Base-by-base conservation (phyloP, 2,329 filamentous ascomycete species). In the Apiospora koreana region DNA sequence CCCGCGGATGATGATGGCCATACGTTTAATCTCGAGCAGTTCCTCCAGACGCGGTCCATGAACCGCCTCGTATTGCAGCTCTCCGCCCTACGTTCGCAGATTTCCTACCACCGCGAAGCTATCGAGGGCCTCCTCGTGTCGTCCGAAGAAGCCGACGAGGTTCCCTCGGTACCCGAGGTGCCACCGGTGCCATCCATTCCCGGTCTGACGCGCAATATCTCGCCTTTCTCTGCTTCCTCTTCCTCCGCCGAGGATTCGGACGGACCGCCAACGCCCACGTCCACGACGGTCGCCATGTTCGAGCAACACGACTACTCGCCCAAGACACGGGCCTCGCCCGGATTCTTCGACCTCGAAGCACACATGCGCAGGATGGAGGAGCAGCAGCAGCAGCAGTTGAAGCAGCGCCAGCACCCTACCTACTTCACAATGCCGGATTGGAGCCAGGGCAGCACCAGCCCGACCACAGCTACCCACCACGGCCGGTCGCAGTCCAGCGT, bases 11-110 rank as follows among this genome's bases (percentile, higher is more conserved):
- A 42, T 3, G 50, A 43, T 31, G 35, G n/a, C 9, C 28, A 58
- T 68, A 74, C 31, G 67, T 75, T 74, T 25, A 79, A 83, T 68
- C 77, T 79, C 0, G 75, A 77, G 23, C 64, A 76, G 38, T 85
- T 84, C 75, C 78, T 83, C 23, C 79, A 83, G 58, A 81, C 80
- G 21, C 80, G 81, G 28, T 84, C 84, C 2, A 77, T 85, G n/a
- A 82, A 84, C 73, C 86, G 86, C 67, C 86, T 86, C 75, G 84
- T 82, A 73, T 81, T 82, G 10, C 81, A 87, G 50, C 82, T 90
- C 38, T 79, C 81, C 2, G 80, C 80, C 65, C 80, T 90, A 38
- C 83, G 83, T 50, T 77, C 80, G 8, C 87, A 89, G 73, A 83
- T 90, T 28, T 73, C 78, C 21, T 81, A 81, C 46, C 87, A 89